Evolutionary conservation across 2,329 filamentous ascomycete species (phyloP).

Genomic region (Sphaerulina vaccinii): DNA sequence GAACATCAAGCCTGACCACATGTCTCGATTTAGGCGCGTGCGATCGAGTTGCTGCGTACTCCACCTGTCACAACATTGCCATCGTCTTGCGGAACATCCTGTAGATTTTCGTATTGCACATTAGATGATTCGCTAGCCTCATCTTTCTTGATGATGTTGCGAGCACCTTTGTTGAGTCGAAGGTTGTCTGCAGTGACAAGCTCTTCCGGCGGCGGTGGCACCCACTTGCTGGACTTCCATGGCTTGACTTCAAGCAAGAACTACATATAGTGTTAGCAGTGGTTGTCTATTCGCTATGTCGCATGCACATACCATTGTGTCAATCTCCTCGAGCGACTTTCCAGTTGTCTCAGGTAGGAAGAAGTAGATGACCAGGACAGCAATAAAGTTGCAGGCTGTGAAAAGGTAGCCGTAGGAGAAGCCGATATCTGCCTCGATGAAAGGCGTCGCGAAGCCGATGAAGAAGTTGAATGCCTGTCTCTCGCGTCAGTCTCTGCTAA

Average conservation of each 20-base stretch:
- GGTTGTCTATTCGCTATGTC: neutral
- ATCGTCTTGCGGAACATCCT: conserved; percentile 11
- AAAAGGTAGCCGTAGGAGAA: conserved; percentile 39
- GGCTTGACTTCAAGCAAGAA: conserved; percentile 31
- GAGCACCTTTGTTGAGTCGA: conserved; percentile 26
- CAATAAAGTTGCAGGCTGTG: conserved; percentile 34
- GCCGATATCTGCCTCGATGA: conserved; percentile 36
- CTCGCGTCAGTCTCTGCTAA: no score
- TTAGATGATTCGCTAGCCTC: conserved; percentile 14
- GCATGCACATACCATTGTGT: conserved; percentile 26
- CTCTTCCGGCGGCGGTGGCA: conserved; percentile 28
- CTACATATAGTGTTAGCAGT: neutral
- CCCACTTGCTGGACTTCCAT: conserved; percentile 34
- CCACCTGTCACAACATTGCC: conserved; percentile 12
- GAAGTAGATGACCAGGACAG: conserved; percentile 34
- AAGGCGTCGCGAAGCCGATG: conserved; percentile 27
- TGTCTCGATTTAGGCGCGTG: neutral
- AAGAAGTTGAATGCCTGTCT: conserved; percentile 44
- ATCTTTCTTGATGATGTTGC: conserved; percentile 32
- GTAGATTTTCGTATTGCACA: conserved; percentile 17
- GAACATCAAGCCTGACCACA: no score
- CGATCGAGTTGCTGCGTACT: conserved; percentile 15
- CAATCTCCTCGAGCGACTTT: conserved; percentile 37
- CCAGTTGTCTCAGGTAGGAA: conserved; percentile 37
- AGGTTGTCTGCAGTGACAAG: conserved; percentile 29